Conservation (phyloP, 2,329 filamentous ascomycete species). For the Colletotrichum noveboracense region DNA sequence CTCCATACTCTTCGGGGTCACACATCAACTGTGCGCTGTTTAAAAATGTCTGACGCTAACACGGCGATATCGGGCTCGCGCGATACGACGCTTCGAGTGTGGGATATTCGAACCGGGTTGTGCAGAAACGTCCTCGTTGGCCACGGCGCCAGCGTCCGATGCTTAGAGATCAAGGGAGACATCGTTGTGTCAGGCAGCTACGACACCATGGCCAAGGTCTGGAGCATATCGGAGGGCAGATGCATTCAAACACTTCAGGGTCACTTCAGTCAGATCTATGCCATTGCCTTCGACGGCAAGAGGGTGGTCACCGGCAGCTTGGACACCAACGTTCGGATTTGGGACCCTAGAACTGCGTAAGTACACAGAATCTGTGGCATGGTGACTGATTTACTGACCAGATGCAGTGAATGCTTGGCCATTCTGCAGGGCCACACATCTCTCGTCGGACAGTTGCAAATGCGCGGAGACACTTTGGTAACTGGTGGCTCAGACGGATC, state of each 20-base stretch:
- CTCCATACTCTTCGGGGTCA: constrained; percentile 89
- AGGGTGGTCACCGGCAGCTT: constrained; percentile 94
- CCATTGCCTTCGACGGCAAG: constrained; percentile 94
- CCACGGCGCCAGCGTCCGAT: constrained; percentile 94
- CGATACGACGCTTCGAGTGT: constrained; percentile 92
- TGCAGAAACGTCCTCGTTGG: constrained; percentile 93
- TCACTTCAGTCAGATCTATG: constrained; percentile 99
- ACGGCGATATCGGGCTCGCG: constrained; percentile 96
- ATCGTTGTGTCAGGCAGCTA: constrained; percentile 98
- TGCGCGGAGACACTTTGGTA: constrained; percentile 92
- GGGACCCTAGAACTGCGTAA: constrained; percentile 89
- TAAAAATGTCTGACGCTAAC: constrained; percentile 95
- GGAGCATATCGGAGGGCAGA: constrained; percentile 95
- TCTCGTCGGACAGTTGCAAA: constrained; percentile 93
- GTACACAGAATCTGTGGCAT: constrained; percentile 31
- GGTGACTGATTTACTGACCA: constrained; percentile 31
- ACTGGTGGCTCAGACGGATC: constrained; percentile 96
- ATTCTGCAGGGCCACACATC: constrained; percentile 97
- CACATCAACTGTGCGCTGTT: constrained; percentile 93
- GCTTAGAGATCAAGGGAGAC: constrained; percentile 94
- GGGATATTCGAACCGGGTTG: constrained; percentile 88
- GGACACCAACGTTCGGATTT: constrained; percentile 95
- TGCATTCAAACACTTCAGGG: constrained; percentile 90
- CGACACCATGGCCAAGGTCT: constrained; percentile 94
- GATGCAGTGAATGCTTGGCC: constrained; percentile 75